These are phyloP conservation scores for Gracilaria vermiculophylla DNA, from an alignment of 23 red algal species.

Conservation along the genomic window DNA sequence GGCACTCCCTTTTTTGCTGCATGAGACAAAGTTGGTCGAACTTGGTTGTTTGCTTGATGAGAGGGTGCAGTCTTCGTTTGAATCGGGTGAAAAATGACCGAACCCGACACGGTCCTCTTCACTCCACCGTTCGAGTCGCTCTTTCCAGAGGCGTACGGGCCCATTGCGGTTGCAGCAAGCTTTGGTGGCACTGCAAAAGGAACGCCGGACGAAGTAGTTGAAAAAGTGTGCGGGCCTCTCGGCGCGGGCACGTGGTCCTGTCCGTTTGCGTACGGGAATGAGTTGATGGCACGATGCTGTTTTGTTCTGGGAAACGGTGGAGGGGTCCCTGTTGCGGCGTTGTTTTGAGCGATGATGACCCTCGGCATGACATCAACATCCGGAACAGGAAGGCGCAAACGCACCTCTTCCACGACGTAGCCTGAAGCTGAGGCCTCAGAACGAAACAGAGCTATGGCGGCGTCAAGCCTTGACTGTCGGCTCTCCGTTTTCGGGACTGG, in stretches of 20 bases:
- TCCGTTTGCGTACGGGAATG: slow-evolving; percentile 17
- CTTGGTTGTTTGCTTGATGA: slow-evolving; percentile 7
- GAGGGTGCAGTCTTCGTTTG: neutral
- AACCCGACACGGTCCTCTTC: slow-evolving; percentile 55
- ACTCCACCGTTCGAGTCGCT: slow-evolving; percentile 24
- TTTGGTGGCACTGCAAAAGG: slow-evolving; percentile 1
- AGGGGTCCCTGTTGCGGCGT: slow-evolving; percentile 20
- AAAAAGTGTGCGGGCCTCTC: neutral
- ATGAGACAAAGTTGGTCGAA: neutral
- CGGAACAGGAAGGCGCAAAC: slow-evolving; percentile 54
- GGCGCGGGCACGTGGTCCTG: neutral
- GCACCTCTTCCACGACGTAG: slow-evolving; percentile 69
- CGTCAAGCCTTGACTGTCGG: slow-evolving; percentile 58
- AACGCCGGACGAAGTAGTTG: neutral
- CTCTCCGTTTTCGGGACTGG: slow-evolving; percentile 41
- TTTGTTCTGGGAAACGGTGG: slow-evolving; percentile 45
- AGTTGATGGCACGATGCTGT: slow-evolving; percentile 30
- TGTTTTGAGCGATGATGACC: slow-evolving; percentile 59
- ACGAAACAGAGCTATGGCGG: slow-evolving; percentile 61
- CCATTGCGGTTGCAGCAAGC: neutral
- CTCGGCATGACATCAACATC: slow-evolving; percentile 62
- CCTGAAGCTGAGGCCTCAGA: slow-evolving; percentile 67
- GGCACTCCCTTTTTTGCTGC: neutral
- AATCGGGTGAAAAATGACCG: slow-evolving; percentile 37
- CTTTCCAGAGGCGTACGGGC: slow-evolving; percentile 1